phyloP scores from a whole-genome alignment of 768 basidiomycete species.

The Coprinopsis strossmayeri region DNA sequence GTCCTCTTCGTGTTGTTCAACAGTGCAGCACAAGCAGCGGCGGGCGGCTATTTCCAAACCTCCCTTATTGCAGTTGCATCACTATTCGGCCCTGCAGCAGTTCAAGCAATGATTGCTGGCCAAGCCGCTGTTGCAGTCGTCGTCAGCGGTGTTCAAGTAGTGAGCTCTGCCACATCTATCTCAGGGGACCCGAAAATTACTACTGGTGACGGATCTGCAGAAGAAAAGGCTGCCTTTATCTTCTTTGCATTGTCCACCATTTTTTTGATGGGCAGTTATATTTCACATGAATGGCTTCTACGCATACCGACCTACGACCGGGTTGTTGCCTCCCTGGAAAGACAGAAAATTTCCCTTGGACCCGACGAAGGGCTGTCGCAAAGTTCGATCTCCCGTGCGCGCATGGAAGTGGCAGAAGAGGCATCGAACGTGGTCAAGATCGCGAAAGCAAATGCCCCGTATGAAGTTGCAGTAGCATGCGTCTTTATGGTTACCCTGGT shows the following conservation, averaged over 20 bases:
- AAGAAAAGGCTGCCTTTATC: conserved; percentile 61
- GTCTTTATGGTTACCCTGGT: conserved; percentile 80
- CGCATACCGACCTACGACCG: conserved; percentile 53
- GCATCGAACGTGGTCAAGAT: conserved; percentile 41
- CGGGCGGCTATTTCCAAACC: conserved; percentile 72
- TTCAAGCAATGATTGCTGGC: conserved; percentile 76
- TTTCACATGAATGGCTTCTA: conserved; percentile 51
- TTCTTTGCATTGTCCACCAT: conserved; percentile 69
- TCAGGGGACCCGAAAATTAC: conserved; percentile 32
- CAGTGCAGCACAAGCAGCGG: conserved; percentile 49
- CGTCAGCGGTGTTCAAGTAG: conserved; percentile 70
- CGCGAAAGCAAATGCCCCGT: conserved; percentile 57
- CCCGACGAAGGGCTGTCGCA: conserved; percentile 24
- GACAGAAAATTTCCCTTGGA: conserved; percentile 18
- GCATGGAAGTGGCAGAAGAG: conserved; percentile 22
- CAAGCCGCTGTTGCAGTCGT: conserved; percentile 83
- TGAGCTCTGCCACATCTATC: conserved; percentile 55
- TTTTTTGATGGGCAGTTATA: conserved; percentile 52
- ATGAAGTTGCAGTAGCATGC: conserved; percentile 68
- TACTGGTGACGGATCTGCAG: conserved; percentile 40
- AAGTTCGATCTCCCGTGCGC: conserved; percentile 12
- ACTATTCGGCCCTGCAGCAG: conserved; percentile 64
- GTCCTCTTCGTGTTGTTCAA: conserved; percentile 60
- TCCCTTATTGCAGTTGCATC: conserved; percentile 77
- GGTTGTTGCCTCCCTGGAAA: conserved; percentile 43